These are phyloP conservation scores for Malus orientalis DNA, from an alignment of 306 rosid genomes.

Conservation along the genomic window DNA sequence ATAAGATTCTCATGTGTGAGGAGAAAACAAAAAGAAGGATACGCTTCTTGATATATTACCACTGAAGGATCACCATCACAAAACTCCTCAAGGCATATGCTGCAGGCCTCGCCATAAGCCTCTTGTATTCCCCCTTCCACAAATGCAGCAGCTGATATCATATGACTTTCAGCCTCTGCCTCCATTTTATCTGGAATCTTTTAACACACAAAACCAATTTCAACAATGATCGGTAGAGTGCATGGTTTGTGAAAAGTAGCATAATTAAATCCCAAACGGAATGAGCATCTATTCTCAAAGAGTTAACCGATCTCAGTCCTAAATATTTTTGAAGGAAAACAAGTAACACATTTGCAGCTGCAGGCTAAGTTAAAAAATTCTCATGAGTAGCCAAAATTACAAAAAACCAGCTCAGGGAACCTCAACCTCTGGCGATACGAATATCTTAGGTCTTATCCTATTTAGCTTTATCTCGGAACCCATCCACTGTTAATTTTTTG, in stretches of 20 bases:
- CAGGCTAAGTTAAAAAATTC: not conserved
- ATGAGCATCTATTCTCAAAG: not conserved
- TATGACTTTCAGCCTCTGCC: constrained; percentile 36
- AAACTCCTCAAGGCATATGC: constrained; percentile 96
- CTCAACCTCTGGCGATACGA: not conserved
- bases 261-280: constrained; percentile 2
- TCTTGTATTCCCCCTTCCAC: constrained; percentile 96
- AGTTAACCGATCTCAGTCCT: not conserved
- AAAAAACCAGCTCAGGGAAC: not conserved
- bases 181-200: constrained; percentile 51
- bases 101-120: constrained; percentile 79
- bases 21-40: not conserved
- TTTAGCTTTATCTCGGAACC: not conserved
- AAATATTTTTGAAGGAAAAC: not conserved
- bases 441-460: not conserved
- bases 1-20: not conserved
- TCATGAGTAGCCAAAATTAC: not conserved
- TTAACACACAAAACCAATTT: constrained; percentile 18
- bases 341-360: not conserved
- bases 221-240: not conserved
- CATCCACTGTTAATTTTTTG: not conserved
- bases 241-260: not conserved
- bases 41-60: constrained; percentile 29
- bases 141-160: constrained; percentile 82
- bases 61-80: constrained; percentile 69